These are phyloP conservation scores for Nigrospora sphaerica DNA, from an alignment of 2,329 filamentous ascomycete species.

Conservation along the genomic window DNA sequence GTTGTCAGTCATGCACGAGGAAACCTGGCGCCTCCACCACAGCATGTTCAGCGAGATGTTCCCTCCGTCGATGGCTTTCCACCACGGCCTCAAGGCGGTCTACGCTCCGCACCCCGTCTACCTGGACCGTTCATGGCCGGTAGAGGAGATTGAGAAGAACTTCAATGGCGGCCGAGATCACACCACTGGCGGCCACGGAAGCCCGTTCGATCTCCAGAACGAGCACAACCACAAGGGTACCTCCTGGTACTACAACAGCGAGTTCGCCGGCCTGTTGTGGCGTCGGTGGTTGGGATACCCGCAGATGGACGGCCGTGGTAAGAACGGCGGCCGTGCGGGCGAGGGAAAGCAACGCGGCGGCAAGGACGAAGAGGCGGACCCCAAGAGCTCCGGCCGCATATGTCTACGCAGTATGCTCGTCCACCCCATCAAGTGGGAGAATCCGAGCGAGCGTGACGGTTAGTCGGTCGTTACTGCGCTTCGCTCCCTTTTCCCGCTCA, in stretches of 20 bases:
- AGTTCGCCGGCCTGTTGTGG: constrained; percentile 73
- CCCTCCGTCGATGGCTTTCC: constrained; percentile 61
- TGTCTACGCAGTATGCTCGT: constrained; percentile 74
- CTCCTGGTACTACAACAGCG: constrained; percentile 79
- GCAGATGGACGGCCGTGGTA: constrained; percentile 42
- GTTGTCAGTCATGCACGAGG: constrained; percentile 66
- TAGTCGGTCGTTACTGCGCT: constrained; percentile 6
- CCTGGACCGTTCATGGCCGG: constrained; percentile 68
- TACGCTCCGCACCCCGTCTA: constrained; percentile 79
- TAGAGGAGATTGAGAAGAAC: constrained; percentile 60
- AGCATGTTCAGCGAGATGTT: constrained; percentile 79
- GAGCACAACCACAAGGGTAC: constrained; percentile 80
- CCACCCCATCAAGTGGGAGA: constrained; percentile 71
- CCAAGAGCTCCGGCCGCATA: constrained; percentile 54
- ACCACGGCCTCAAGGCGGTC: constrained; percentile 72
- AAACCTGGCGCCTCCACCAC: constrained; percentile 59
- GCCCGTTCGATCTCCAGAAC: constrained; percentile 59
- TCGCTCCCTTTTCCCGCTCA: neutral
- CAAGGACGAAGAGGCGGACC: constrained; percentile 38
- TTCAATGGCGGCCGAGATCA: constrained; percentile 73
- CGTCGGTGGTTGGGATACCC: constrained; percentile 65
- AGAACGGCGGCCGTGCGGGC: constrained; percentile 40
- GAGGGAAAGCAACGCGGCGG: constrained; percentile 43
- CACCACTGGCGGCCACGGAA: constrained; percentile 56
- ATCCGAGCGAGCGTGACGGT: constrained; percentile 33